Percentiles rank a stretch among this genome's conserved stretches.
phyloP scores from a whole-genome alignment of 2,329 filamentous ascomycete genomes.

The Talaromyces albobiverticillius region DNA sequence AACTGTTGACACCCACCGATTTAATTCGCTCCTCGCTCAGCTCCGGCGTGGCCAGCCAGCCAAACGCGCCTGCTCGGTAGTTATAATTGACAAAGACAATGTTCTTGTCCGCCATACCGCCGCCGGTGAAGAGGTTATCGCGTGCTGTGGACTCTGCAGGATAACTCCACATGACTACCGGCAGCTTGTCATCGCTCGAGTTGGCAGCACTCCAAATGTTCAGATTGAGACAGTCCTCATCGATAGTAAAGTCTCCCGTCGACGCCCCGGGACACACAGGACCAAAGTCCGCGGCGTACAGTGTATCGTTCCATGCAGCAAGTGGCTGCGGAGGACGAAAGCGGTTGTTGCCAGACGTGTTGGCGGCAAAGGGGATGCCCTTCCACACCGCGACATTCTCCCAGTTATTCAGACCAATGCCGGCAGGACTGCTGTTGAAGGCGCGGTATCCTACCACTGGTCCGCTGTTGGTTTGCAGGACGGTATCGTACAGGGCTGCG shows the following conservation, averaged over 20 bases:
- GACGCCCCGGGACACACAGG: neutral
- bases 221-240: constrained; percentile 33
- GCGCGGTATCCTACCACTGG: neutral
- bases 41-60: constrained; percentile 20
- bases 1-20: constrained; percentile 5
- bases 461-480: neutral
- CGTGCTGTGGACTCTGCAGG: constrained; percentile 17
- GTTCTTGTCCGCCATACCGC: constrained; percentile 18
- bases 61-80: constrained; percentile 20
- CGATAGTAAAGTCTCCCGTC: constrained; percentile 11
- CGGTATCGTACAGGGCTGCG: neutral
- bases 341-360: neutral
- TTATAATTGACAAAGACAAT: constrained; percentile 22
- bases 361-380: neutral
- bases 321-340: neutral
- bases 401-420: neutral
- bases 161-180: constrained; percentile 19
- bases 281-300: neutral
- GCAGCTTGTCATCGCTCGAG: constrained; percentile 24
- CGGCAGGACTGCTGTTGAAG: neutral
- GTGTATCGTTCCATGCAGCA: neutral
- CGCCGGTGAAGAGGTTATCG: constrained; percentile 18
- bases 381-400: neutral
- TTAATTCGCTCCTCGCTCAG: constrained; percentile 17
- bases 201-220: constrained; percentile 33